These are phyloP conservation scores for Penicillium sp. DNA, from an alignment of 2,329 filamentous ascomycete genomes.

Conservation along the genomic window DNA sequence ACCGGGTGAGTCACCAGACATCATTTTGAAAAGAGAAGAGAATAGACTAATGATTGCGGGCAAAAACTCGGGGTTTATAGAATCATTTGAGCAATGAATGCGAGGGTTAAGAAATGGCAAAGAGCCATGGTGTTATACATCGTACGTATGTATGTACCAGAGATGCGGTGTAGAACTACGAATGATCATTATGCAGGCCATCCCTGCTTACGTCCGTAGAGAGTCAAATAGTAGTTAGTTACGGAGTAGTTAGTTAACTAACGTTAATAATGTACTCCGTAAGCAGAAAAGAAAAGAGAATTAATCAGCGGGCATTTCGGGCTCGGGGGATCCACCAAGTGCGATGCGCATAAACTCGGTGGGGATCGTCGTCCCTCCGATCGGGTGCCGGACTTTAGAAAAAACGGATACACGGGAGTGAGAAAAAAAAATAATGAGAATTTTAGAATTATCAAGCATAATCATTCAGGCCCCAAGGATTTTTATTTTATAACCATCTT, in stretches of 20 bases:
- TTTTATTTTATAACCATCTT: slow-evolving; percentile 15
- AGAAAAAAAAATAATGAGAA: slow-evolving; percentile 19
- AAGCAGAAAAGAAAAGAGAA: slow-evolving; percentile 1
- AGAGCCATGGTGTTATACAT: background rate
- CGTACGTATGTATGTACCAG: slow-evolving; percentile 2
- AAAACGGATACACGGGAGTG: slow-evolving; percentile 23
- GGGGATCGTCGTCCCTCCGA: slow-evolving; percentile 25
- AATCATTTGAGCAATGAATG: background rate
- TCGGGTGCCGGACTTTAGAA: slow-evolving; percentile 26
- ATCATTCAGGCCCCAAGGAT: slow-evolving; percentile 7
- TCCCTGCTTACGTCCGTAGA: background rate
- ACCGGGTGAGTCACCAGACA: slow-evolving; percentile 13
- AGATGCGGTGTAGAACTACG: slow-evolving; percentile 9
- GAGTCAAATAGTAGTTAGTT: too few relatives aligned
- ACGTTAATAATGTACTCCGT: too few relatives aligned
- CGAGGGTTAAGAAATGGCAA: background rate
- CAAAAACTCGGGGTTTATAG: background rate
- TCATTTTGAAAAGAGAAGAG: background rate
- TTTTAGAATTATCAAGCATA: slow-evolving; percentile 9
- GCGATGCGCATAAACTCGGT: slow-evolving; percentile 18
- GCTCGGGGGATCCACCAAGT: slow-evolving; percentile 22
- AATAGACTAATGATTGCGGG: background rate
- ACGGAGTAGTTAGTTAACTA: too few relatives aligned
- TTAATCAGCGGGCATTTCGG: slow-evolving; percentile 24
- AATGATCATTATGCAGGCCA: background rate